Evolutionary conservation across 805 yeast genomes (phyloP), one percentile per base, ranked within the genome.

Genomic region (Barnettozyma populi): DNA sequence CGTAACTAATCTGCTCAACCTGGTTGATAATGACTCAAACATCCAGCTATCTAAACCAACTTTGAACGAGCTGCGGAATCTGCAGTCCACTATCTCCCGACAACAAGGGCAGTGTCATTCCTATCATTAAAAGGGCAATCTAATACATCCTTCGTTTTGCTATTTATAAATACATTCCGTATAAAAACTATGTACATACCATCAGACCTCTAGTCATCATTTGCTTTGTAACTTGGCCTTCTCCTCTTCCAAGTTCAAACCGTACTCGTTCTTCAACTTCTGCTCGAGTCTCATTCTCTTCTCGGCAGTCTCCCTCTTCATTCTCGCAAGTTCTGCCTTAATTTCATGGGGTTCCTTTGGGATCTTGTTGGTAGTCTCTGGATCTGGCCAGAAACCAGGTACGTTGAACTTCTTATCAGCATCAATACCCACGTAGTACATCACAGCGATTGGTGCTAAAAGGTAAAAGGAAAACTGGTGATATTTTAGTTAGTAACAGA

Each of bases 371-470:
- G 89, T 74, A 2, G 97, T 85, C 37, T 86, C 85, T 37, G 97
- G 97, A 64, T 90, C 97, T 3, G 98, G 98, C 96, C 96, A 90
- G 68, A 88, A 90, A 19, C 96, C 96, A 8, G 95, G 95, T 42
- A 90, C 82, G 61, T 89, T 87, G 65, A 90, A 81, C 70, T 89
- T 90, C 57, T 74, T 79, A 65, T 90, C 96, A 2, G 97, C 85
- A 58, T 90, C 90, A 36, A 85, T 77, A 62, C 98, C 97, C 40
- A 89, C 90, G 58, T 85, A 90, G 67, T 88, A 84, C 98, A 90
- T 90, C 60, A 89, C 85, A n/a, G 79, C 76, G 41, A 90, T 86
- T 0, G 98, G 98, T 1, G 95, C 80, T 57, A 89, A 70, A 39
- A 90, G 78, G 63, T 86, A 90, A 61, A 90, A 84, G 0, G 96